Percentiles rank a stretch among this genome's conserved stretches.
phyloP scores from a whole-genome alignment of 805 yeast genomes.

The Starmerella stellata region DNA sequence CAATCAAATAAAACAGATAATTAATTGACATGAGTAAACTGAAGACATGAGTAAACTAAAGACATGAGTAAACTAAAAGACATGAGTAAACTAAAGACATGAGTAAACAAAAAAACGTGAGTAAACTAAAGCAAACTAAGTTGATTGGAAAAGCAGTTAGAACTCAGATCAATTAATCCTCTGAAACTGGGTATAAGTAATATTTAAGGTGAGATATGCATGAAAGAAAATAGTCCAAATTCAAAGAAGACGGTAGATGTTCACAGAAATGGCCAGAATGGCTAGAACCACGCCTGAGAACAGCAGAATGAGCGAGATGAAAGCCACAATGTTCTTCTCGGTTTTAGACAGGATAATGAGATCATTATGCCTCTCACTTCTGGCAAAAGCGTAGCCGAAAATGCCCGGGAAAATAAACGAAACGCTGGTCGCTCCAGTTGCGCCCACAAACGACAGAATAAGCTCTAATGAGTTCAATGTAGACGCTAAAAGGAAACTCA shows the following conservation, averaged over 20 bases:
- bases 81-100: too few species aligned
- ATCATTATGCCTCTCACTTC: slow-evolving; percentile 18
- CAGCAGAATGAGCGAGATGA: slow-evolving; percentile 36
- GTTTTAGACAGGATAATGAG: slow-evolving; percentile 5
- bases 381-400: slow-evolving; percentile 59
- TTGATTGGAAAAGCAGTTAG: too few species aligned
- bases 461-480: slow-evolving; percentile 56
- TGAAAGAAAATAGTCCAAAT: too few species aligned
- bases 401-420: slow-evolving; percentile 82
- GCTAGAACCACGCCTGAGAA: slow-evolving; percentile 57
- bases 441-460: slow-evolving; percentile 74
- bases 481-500: slow-evolving; percentile 47
- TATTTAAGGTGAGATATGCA: too few species aligned
- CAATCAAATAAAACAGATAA: too few species aligned
- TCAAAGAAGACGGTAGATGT: slow-evolving; percentile 8
- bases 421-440: slow-evolving; percentile 83
- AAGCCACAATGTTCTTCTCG: slow-evolving; percentile 15
- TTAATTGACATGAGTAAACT: too few species aligned
- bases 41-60: too few species aligned
- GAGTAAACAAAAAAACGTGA: too few species aligned
- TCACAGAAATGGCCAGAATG: slow-evolving; percentile 39
- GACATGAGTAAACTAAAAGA: too few species aligned
- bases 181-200: too few species aligned
- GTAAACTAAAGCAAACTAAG: too few species aligned
- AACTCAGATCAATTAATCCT: too few species aligned